Percentiles rank a stretch among this genome's conserved stretches.
Evolutionary conservation across 2,329 filamentous ascomycete species (phyloP).

Genomic region (Scedosporium minutisporum): DNA sequence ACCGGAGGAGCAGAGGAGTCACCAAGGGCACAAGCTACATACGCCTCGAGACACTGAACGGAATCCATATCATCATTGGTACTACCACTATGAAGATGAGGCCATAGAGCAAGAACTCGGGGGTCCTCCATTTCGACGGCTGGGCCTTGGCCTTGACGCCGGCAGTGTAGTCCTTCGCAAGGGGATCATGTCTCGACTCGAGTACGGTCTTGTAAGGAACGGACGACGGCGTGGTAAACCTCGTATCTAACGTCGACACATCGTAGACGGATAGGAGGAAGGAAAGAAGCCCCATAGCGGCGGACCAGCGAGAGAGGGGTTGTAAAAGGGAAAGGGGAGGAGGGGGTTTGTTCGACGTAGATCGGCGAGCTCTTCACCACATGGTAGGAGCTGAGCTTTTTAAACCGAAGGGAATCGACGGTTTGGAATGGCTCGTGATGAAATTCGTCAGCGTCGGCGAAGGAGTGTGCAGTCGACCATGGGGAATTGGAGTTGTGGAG

Average conservation of each 20-base stretch:
- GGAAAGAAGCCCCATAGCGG: slow-evolving; percentile 32
- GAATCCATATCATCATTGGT: slow-evolving; percentile 85
- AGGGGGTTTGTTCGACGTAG: not conserved
- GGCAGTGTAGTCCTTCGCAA: slow-evolving; percentile 21
- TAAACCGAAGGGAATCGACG: not conserved
- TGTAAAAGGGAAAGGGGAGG: not conserved
- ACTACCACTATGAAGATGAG: slow-evolving; percentile 55
- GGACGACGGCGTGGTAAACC: slow-evolving; percentile 59
- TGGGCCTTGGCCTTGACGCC: slow-evolving; percentile 31
- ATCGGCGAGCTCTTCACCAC: not conserved
- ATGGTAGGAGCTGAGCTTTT: not conserved
- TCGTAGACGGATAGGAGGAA: slow-evolving; percentile 48
- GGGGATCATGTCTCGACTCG: slow-evolving; percentile 37
- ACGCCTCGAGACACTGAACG: slow-evolving; percentile 78
- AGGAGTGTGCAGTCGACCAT: not conserved
- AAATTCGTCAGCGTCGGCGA: not conserved
- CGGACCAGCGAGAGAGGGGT: not conserved
- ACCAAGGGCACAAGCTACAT: slow-evolving; percentile 17
- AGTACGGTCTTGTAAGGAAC: slow-evolving; percentile 53
- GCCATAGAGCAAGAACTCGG: slow-evolving; percentile 79
- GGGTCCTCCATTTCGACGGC: slow-evolving; percentile 72
- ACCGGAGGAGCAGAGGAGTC: not conserved
- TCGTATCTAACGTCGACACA: slow-evolving; percentile 51
- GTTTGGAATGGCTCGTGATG: not conserved
- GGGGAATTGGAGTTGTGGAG: not conserved